Percentiles rank a stretch among this genome's conserved stretches.
Evolutionary conservation across 2,329 filamentous ascomycete species (phyloP).

Genomic region (Leptosphaerulina australis): DNA sequence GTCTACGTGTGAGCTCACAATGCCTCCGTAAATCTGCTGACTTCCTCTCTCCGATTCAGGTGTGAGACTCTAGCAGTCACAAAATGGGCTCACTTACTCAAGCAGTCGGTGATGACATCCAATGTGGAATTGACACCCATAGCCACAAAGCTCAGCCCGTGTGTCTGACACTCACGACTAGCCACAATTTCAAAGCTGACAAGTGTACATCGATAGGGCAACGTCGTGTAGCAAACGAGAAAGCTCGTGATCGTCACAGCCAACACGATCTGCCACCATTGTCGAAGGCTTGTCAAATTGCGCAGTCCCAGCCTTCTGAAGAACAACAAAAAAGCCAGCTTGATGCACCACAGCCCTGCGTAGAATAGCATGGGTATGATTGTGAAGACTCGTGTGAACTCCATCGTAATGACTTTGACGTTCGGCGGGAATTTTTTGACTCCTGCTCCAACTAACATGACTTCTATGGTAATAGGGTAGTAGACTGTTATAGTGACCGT

Average conservation of each 20-base stretch:
- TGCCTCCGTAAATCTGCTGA: too few species aligned
- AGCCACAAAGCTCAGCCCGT: constrained; percentile 9
- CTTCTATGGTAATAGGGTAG: constrained; percentile 7
- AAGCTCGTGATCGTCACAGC: constrained; percentile 6
- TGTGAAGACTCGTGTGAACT: constrained; percentile 13
- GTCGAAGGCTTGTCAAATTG: neutral
- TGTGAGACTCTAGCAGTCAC: neutral
- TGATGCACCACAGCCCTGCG: constrained; percentile 21
- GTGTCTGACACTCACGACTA: constrained; percentile 9
- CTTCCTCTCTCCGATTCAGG: too few species aligned
- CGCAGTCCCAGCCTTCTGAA: constrained; percentile 16
- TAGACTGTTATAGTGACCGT: constrained; percentile 1
- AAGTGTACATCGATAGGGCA: constrained; percentile 21
- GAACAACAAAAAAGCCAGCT: constrained; percentile 23
- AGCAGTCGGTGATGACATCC: constrained; percentile 20
- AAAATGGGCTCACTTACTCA: constrained; percentile 16
- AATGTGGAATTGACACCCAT: constrained; percentile 20
- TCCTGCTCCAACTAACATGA: constrained; percentile 9
- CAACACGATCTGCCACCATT: constrained; percentile 16
- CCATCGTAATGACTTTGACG: constrained; percentile 10
- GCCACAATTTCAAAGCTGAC: constrained; percentile 6
- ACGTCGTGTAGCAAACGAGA: constrained; percentile 8
- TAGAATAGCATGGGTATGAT: constrained; percentile 20
- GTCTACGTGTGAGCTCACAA: too few species aligned
- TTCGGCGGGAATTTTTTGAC: constrained; percentile 4